These are phyloP conservation scores for Komagataella mondaviorum DNA, from an alignment of 805 yeast genomes.

Conservation along the genomic window DNA sequence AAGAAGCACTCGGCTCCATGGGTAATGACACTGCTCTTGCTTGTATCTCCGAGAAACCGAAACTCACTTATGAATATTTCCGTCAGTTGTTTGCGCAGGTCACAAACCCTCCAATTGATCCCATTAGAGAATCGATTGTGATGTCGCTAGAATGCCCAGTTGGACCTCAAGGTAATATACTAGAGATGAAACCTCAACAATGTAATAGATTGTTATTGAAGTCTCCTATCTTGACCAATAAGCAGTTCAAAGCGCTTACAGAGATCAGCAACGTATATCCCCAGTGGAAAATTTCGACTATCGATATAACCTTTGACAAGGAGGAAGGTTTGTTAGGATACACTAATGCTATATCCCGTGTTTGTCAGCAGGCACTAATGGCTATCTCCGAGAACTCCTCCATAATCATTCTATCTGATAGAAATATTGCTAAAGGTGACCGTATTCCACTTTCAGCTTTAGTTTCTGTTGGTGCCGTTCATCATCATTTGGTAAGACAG, in stretches of 20 bases:
- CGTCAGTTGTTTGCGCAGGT: conserved; percentile 96
- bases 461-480: conserved; percentile 94
- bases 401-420: conserved; percentile 68
- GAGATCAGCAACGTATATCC: conserved; percentile 69
- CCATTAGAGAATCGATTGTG: conserved; percentile 91
- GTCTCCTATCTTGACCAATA: conserved; percentile 69
- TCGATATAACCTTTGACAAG: conserved; percentile 83
- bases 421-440: conserved; percentile 28
- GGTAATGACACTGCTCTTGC: conserved; percentile 96
- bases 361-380: conserved; percentile 76
- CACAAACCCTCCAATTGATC: conserved; percentile 97
- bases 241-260: conserved; percentile 63
- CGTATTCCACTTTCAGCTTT: conserved; percentile 77
- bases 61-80: conserved; percentile 82
- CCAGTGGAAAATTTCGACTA: conserved; percentile 67
- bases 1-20: conserved; percentile 96
- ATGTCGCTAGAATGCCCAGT: conserved; percentile 95
- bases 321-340: conserved; percentile 80
- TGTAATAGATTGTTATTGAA: conserved; percentile 77
- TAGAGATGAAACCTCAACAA: conserved; percentile 86
- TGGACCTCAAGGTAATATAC: conserved; percentile 95
- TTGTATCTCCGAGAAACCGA: conserved; percentile 88
- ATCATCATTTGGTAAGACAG: conserved; percentile 89
- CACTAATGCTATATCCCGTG: conserved; percentile 68
- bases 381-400: conserved; percentile 70